phyloP scores from a whole-genome alignment of 2,329 filamentous ascomycete species.

The Fusarium miscanthi region DNA sequence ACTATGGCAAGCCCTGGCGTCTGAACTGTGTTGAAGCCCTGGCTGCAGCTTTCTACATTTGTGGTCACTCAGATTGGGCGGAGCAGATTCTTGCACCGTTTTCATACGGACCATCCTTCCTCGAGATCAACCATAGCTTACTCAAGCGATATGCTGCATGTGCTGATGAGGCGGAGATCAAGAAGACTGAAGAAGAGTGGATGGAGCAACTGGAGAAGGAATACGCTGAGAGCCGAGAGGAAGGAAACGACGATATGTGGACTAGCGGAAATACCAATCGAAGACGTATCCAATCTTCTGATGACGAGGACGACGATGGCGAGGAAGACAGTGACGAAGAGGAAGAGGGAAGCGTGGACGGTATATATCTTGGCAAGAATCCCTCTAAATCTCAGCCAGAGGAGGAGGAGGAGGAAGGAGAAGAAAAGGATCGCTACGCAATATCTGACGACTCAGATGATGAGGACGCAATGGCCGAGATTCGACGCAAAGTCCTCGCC shows the following conservation, averaged over 20 bases:
- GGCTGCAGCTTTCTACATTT: constrained; percentile 92
- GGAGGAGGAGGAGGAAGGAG: constrained; percentile 59
- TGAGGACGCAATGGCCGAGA: constrained; percentile 88
- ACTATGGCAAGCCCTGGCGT: constrained; percentile 95
- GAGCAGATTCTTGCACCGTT: constrained; percentile 85
- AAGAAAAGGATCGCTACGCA: constrained; percentile 74
- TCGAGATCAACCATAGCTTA: constrained; percentile 88
- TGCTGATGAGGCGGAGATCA: constrained; percentile 81
- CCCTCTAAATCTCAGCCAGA: constrained; percentile 50
- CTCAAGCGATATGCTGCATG: constrained; percentile 88
- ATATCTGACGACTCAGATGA: constrained; percentile 86
- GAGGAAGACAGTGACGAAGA: constrained; percentile 59
- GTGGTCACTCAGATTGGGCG: constrained; percentile 91
- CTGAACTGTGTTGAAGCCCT: constrained; percentile 96
- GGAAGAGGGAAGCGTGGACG: constrained; percentile 61
- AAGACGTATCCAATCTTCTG: constrained; percentile 63
- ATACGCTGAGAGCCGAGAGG: constrained; percentile 81
- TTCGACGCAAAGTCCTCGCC: constrained; percentile 87
- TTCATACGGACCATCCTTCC: constrained; percentile 86
- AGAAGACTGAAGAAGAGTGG: constrained; percentile 88
- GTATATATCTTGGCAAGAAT: constrained; percentile 70
- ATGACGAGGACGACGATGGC: constrained; percentile 61
- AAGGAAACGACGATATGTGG: constrained; percentile 83
- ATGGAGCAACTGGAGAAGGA: constrained; percentile 89
- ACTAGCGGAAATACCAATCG: constrained; percentile 90